phyloP scores from a whole-genome alignment of 495 filamentous ascomycete species.

The Neurospora sp. region DNA sequence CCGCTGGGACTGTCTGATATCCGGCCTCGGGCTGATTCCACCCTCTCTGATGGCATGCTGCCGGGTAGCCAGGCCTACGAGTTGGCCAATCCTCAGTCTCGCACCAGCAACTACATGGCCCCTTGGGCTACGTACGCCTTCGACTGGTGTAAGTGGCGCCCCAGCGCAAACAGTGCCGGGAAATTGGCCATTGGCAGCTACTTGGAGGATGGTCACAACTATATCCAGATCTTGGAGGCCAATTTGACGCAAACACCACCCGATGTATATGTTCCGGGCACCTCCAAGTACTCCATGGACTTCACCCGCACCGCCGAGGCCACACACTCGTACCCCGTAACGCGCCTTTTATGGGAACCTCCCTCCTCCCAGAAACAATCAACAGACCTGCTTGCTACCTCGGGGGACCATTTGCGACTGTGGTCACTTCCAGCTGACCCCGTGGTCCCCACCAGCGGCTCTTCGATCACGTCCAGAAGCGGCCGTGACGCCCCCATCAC shows the following conservation, averaged over 20 bases:
- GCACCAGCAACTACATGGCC: constrained; percentile 77
- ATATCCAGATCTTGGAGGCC: constrained; percentile 98
- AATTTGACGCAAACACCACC: constrained; percentile 60
- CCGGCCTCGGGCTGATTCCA: constrained; percentile 65
- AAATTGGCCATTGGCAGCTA: constrained; percentile 95
- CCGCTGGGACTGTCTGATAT: constrained; percentile 88
- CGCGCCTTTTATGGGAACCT: constrained; percentile 92
- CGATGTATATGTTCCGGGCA: constrained; percentile 61
- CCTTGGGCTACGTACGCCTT: constrained; percentile 94
- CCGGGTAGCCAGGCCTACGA: constrained; percentile 46
- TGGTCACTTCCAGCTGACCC: constrained; percentile 74
- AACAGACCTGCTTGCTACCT: constrained; percentile 92
- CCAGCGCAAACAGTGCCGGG: constrained; percentile 65
- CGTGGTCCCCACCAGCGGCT: constrained; percentile 41
- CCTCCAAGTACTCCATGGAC: constrained; percentile 65
- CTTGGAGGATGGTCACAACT: constrained; percentile 95
- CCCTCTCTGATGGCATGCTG: constrained; percentile 51
- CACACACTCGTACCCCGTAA: constrained; percentile 95
- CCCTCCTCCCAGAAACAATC: constrained; percentile 94
- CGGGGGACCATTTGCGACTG: constrained; percentile 87
- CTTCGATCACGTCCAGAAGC: constrained; percentile 63
- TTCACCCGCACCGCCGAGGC: constrained; percentile 95
- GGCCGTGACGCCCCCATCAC: constrained; percentile 55
- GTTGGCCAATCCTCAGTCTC: constrained; percentile 36
- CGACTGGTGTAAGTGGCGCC: constrained; percentile 99